Evolutionary conservation across 768 basidiomycete species (phyloP).

Genomic region (Chalciporus pseudorubinellus): DNA sequence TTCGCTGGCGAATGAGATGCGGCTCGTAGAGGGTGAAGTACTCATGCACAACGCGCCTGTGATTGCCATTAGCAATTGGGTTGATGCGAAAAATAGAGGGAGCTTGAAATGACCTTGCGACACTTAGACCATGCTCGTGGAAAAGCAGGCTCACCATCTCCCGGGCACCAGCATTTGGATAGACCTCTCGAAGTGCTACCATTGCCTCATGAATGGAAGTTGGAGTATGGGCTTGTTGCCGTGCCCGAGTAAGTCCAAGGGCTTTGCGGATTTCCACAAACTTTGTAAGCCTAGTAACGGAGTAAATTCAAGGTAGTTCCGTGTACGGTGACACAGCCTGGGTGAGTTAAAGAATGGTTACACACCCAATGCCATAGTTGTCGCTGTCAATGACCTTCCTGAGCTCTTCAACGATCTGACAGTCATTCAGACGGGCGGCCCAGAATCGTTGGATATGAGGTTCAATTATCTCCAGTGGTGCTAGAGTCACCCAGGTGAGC

Average conservation of each 20-base stretch:
- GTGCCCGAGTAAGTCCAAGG: not conserved
- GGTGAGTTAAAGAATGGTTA: no score
- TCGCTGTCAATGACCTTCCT: slow-evolving; percentile 22
- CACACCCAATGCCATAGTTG: slow-evolving; percentile 25
- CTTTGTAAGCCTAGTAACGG: not conserved
- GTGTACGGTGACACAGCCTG: no score
- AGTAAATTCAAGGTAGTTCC: no score
- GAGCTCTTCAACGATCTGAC: slow-evolving; percentile 22
- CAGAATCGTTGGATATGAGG: slow-evolving; percentile 16
- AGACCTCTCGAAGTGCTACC: not conserved
- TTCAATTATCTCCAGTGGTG: slow-evolving; percentile 5
- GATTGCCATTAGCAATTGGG: no score
- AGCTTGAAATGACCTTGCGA: no score
- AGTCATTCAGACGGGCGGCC: slow-evolving; percentile 25
- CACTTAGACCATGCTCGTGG: not conserved
- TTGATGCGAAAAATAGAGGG: no score
- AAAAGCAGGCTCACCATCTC: slow-evolving; percentile 2
- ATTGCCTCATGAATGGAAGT: not conserved
- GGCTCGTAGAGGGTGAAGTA: slow-evolving; percentile 13
- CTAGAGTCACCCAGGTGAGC: slow-evolving; percentile 6
- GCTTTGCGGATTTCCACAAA: not conserved
- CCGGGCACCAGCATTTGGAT: not conserved
- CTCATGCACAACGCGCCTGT: not conserved
- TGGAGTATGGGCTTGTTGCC: not conserved
- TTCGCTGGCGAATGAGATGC: slow-evolving; percentile 19